Base-by-base conservation (phyloP, 306 rosid genomes). In the Quercus gilva region DNA sequence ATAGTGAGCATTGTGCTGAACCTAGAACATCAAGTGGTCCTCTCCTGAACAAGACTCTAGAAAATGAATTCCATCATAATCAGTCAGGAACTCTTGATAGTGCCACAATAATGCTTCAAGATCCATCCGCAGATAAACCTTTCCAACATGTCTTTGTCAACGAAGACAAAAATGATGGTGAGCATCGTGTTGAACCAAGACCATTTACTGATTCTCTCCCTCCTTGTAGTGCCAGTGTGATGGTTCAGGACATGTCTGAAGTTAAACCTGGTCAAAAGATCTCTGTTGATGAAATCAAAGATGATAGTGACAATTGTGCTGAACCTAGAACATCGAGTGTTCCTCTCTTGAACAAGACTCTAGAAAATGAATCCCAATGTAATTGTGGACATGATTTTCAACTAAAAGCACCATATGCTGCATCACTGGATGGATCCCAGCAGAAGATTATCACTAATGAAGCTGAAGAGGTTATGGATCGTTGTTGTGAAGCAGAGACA, bases 391-490 rank as follows among this genome's bases (percentile, higher is more conserved):
- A 74, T 37, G 81, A 79, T 86, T 28, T 75, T 74, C 85, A 45
- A 73, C 73, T 57, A 7, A 73, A 74, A 29, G 85, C 73, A 75
- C 71, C 61, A 56, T 64, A 35, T 78, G 25, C 77, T 29, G 23
- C 70, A 61, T 60, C 81, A 53, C 73, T 70, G 13, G 85, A 68
- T 84, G 70, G 68, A 65, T 75, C 78, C 82, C 81, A 14, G 72
- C 79, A 84, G 76, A 74, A 64, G 21, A 67, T 58, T 76, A 60
- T 82, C 76, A 73, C 84, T 78, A 78, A 69, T 25, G 80, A 86
- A 81, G 76, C 56, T 75, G 71, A 80, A 81, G 79, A 69, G 80
- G 83, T 69, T 74, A 21, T 60, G 77, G 79, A 78, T 73, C 20
- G 58, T 74, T 79, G 52, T 76, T 31, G 74, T 76, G 87, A 78